Conservation (phyloP, 345 rosid genomes). For the Euphorbia lathyris region DNA sequence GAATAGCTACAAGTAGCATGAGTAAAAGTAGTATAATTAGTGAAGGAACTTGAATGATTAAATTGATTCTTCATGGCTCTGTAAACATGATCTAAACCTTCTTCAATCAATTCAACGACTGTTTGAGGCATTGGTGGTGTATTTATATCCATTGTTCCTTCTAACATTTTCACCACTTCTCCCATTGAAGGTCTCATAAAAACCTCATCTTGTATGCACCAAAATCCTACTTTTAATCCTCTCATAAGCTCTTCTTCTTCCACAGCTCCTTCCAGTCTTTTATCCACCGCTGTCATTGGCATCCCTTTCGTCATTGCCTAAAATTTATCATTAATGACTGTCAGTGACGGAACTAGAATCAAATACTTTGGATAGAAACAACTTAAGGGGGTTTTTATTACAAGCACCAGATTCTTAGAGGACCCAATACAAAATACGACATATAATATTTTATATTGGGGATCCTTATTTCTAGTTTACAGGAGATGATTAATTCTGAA, state of each 20-base stretch:
- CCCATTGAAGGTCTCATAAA: slow-evolving; percentile 34
- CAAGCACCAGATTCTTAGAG: no score
- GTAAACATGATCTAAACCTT: slow-evolving; percentile 80
- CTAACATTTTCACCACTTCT: slow-evolving; percentile 29
- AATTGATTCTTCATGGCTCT: slow-evolving; percentile 77
- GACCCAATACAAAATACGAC: no score
- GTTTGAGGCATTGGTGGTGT: slow-evolving; percentile 83
- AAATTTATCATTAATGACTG: not conserved
- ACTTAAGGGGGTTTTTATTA: no score
- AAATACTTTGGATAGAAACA: no score
- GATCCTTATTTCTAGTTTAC: no score
- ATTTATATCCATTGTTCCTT: slow-evolving; percentile 39
- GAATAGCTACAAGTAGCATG: slow-evolving; percentile 82
- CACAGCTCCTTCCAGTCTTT: slow-evolving; percentile 18
- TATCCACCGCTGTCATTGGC: slow-evolving; percentile 27
- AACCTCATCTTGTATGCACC: slow-evolving; percentile 39
- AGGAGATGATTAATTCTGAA: not conserved
- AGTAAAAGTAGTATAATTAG: slow-evolving; percentile 25
- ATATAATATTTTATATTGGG: no score
- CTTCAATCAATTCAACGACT: slow-evolving; percentile 69
- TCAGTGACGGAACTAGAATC: no score
- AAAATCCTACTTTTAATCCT: slow-evolving; percentile 27
- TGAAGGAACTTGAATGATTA: slow-evolving; percentile 53
- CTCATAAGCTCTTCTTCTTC: slow-evolving; percentile 29
- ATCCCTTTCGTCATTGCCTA: slow-evolving; percentile 23